Evolutionary conservation across 805 yeast genomes (phyloP).

Genomic region (Schwanniomyces occidentalis): DNA sequence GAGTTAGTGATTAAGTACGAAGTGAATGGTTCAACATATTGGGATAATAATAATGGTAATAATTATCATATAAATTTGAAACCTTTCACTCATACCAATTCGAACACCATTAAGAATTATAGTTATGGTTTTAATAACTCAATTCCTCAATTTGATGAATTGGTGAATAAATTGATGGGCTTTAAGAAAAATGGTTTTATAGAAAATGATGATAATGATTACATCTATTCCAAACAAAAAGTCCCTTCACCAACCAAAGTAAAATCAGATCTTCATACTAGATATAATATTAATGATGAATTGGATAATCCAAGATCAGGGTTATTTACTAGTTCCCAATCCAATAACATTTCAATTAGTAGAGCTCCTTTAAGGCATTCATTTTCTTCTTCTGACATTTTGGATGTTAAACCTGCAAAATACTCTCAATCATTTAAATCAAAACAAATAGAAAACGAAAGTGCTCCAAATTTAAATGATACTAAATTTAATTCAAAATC

Average conservation of each 20-base stretch:
- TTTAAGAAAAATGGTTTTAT: slow-evolving; percentile 14
- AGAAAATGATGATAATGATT: slow-evolving; percentile 10
- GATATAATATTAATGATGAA: slow-evolving; percentile 18
- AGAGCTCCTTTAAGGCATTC: slow-evolving; percentile 21
- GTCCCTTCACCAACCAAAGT: slow-evolving; percentile 5
- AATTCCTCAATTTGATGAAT: slow-evolving; percentile 21
- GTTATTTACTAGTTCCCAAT: slow-evolving; percentile 1
- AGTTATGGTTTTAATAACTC: slow-evolving; percentile 7
- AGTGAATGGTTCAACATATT: slow-evolving; percentile 26
- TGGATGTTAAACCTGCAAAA: slow-evolving; percentile 14
- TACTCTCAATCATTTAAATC: slow-evolving; percentile 30
- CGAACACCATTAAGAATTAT: slow-evolving; percentile 6
- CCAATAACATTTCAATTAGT: neutral
- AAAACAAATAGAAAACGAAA: slow-evolving; percentile 12
- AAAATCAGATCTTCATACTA: slow-evolving; percentile 15
- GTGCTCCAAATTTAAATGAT: slow-evolving; percentile 6
- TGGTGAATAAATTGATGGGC: slow-evolving; percentile 19
- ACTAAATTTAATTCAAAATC: slow-evolving; percentile 22
- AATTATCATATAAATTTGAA: slow-evolving; percentile 39
- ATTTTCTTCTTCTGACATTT: slow-evolving; percentile 18
- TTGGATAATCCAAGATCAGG: slow-evolving; percentile 10
- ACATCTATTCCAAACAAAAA: slow-evolving; percentile 5
- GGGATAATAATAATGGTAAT: slow-evolving; percentile 39
- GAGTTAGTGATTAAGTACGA: slow-evolving; percentile 35
- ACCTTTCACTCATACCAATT: slow-evolving; percentile 10